Evolutionary conservation across 371 early-diverging fungal species (phyloP).

Genomic region (Choanephora cucurbitarum): DNA sequence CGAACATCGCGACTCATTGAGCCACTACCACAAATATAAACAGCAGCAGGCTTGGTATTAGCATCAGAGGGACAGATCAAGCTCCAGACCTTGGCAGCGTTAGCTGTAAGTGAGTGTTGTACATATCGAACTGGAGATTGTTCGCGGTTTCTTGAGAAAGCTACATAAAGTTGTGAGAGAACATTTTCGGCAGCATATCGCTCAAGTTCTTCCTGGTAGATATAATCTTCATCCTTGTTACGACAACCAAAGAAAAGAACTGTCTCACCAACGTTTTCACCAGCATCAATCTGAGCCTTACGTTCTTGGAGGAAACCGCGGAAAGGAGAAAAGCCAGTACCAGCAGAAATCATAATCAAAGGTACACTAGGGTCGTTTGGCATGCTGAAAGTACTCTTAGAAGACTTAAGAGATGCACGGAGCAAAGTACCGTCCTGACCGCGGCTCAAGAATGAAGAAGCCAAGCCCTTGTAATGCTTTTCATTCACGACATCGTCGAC

Average conservation of each 20-base stretch:
- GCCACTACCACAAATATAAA: conserved; percentile 50
- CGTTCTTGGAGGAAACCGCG: conserved; percentile 71
- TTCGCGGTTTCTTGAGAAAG: conserved; percentile 63
- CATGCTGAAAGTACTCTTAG: conserved; percentile 41
- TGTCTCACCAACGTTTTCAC: conserved; percentile 23
- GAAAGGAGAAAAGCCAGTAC: conserved; percentile 93
- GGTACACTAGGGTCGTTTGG: conserved; percentile 46
- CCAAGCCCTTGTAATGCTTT: conserved; percentile 44
- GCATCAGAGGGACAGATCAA: conserved; percentile 24
- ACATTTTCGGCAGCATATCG: conserved; percentile 45
- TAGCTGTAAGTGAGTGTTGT: conserved; percentile 44
- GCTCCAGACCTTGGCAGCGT: conserved; percentile 38
- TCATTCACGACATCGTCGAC: conserved; percentile 45
- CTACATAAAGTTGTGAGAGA: conserved; percentile 62
- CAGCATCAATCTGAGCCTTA: conserved; percentile 25
- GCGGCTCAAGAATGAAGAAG: conserved; percentile 38
- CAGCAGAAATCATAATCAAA: conserved; percentile 62
- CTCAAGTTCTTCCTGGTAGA: conserved; percentile 70
- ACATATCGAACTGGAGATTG: conserved; percentile 41
- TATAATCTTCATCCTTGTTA: conserved; percentile 66
- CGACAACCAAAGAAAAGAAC: conserved; percentile 87
- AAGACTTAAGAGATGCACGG: conserved; percentile 42
- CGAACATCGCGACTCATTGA: conserved; percentile 53
- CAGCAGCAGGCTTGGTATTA: conserved; percentile 21
- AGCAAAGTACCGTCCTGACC: conserved; percentile 10